Conservation (phyloP, 129 eudicot genomes). For the Glebionis coronaria region DNA sequence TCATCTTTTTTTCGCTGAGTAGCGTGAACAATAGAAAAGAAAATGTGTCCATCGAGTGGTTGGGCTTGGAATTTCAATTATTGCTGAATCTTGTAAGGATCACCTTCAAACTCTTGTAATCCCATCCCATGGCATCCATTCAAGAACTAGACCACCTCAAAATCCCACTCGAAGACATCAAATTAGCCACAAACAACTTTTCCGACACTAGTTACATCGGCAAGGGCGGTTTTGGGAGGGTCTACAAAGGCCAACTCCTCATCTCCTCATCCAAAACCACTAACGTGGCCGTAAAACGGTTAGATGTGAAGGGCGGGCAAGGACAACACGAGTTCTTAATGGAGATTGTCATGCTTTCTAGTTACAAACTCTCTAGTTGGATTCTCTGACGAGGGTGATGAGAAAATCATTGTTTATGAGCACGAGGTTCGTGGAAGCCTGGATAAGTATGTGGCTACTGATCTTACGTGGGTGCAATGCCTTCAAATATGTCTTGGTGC, state of each 20-base stretch:
- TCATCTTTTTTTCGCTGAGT: too few relatives aligned
- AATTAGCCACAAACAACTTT: constrained; percentile 19
- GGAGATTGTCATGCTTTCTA: constrained; percentile 21
- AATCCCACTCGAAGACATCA: constrained; percentile 27
- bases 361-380: constrained; percentile 20
- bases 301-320: not conserved
- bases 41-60: too few relatives aligned
- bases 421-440: constrained; percentile 17
- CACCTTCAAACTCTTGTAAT: too few relatives aligned
- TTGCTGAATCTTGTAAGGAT: too few relatives aligned
- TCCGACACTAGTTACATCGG: constrained; percentile 12
- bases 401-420: constrained; percentile 13
- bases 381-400: constrained; percentile 2
- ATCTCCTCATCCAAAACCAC: not conserved
- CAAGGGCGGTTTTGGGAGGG: constrained; percentile 25
- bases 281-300: constrained; percentile 13
- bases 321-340: constrained; percentile 12
- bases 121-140: constrained; percentile 14
- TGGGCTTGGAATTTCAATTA: too few relatives aligned
- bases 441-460: not conserved
- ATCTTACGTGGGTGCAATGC: constrained; percentile 26
- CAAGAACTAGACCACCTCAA: constrained; percentile 18
- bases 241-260: constrained; percentile 25
- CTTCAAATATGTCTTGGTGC: constrained; percentile 31
- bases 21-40: too few relatives aligned